Evolutionary conservation across 331 rosid species (phyloP).

Genomic region (Dryas integrifolia): DNA sequence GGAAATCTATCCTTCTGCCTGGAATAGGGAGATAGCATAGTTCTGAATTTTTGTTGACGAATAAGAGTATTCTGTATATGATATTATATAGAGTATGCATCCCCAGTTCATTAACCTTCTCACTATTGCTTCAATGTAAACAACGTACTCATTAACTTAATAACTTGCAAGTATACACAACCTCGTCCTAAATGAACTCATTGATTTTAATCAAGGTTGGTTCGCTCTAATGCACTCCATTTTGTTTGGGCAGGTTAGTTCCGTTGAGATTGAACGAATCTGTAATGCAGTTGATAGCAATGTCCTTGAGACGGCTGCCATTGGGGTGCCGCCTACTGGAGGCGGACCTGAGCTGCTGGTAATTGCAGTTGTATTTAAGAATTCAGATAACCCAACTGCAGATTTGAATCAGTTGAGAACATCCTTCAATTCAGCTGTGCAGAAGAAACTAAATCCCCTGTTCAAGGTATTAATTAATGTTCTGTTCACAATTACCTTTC

Average conservation of each 20-base stretch:
- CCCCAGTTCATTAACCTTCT: background rate
- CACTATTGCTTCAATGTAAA: background rate
- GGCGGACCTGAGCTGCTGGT: slow-evolving; percentile 92
- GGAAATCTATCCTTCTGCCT: background rate
- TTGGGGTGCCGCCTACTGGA: slow-evolving; percentile 72
- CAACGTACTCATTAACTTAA: background rate
- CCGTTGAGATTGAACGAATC: slow-evolving; percentile 90
- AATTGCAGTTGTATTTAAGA: slow-evolving; percentile 64
- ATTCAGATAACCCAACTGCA: slow-evolving; percentile 26
- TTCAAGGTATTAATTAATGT: slow-evolving; percentile 58
- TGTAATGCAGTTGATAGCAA: slow-evolving; percentile 63
- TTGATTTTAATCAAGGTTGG: background rate
- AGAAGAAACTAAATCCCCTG: slow-evolving; percentile 80
- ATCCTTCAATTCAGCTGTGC: slow-evolving; percentile 80
- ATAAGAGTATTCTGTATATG: background rate
- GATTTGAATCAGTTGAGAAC: slow-evolving; percentile 51
- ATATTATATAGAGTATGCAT: background rate
- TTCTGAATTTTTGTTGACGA: background rate
- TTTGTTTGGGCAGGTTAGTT: slow-evolving; percentile 69
- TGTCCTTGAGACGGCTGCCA: slow-evolving; percentile 88
- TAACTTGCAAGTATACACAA: background rate
- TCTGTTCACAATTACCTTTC: background rate
- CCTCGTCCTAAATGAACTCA: background rate
- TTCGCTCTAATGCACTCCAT: slow-evolving; percentile 12
- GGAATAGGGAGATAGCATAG: background rate